phyloP scores from a whole-genome alignment of 768 basidiomycete genomes.

The Trametes gibbosa region DNA sequence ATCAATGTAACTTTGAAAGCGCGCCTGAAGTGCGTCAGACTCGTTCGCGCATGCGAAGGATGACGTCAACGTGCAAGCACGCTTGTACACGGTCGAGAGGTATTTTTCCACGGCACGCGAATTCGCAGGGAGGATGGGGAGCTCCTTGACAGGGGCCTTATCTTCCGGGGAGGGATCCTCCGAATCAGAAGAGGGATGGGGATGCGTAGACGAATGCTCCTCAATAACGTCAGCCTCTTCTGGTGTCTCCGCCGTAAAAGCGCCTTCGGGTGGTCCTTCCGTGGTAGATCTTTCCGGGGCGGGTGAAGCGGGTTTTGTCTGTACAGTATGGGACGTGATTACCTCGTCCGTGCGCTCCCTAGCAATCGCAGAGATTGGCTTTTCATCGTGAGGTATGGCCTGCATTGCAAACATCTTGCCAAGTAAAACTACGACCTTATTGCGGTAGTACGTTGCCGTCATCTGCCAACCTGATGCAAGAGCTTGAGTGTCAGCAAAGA shows the following conservation, averaged over 20 bases:
- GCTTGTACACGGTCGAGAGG: conserved; percentile 18
- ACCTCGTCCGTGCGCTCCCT: too few relatives aligned
- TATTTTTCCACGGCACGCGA: conserved; percentile 26
- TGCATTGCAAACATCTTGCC: conserved; percentile 18
- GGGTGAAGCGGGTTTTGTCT: too few relatives aligned
- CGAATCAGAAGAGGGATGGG: too few relatives aligned
- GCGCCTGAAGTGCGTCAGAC: conserved; percentile 23
- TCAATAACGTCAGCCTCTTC: too few relatives aligned
- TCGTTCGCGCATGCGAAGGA: conserved; percentile 16
- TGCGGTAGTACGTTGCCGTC: conserved; percentile 12
- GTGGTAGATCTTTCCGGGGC: too few relatives aligned
- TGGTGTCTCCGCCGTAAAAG: too few relatives aligned
- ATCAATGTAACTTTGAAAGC: conserved; percentile 27
- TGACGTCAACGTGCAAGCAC: conserved; percentile 9
- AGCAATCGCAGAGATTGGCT: too few relatives aligned
- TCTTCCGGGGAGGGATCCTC: too few relatives aligned
- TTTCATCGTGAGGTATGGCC: too few relatives aligned
- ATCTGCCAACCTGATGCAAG: conserved; percentile 23
- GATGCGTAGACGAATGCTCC: too few relatives aligned
- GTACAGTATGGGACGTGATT: too few relatives aligned
- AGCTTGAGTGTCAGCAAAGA: neutral
- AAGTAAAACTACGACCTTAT: conserved; percentile 14
- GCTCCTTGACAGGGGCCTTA: neutral
- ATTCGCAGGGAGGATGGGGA: conserved; percentile 20
- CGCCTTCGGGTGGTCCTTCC: too few relatives aligned